Conservation (phyloP, 2,329 filamentous ascomycete genomes). For the Scopulariopsis brevicaulis region DNA sequence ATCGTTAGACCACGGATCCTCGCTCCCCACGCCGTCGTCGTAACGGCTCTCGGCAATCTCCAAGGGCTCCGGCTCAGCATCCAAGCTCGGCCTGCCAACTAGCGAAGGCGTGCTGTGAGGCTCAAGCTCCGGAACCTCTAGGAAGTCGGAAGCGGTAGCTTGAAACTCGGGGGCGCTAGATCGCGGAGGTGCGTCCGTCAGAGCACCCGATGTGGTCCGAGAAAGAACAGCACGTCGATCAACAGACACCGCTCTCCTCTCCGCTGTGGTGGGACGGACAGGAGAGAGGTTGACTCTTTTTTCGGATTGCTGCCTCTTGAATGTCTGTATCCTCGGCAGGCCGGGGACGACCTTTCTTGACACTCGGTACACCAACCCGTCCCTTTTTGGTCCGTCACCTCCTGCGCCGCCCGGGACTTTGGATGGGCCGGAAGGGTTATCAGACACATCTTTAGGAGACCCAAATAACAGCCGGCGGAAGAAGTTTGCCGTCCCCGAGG, state of each 20-base stretch:
- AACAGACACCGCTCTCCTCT: conserved; percentile 61
- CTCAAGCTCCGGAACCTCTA: conserved; percentile 11
- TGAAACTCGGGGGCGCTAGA: conserved; percentile 28
- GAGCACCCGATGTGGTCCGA: conserved; percentile 17
- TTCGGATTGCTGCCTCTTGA: conserved; percentile 76
- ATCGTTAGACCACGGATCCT: conserved; percentile 13
- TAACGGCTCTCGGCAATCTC: not conserved
- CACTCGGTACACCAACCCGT: conserved; percentile 1
- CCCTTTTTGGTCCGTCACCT: not conserved
- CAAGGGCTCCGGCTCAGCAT: conserved; percentile 1
- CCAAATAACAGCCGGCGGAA: conserved; percentile 1
- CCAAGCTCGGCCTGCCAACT: not conserved
- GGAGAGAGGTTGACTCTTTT: conserved; percentile 61
- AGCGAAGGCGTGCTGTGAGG: not conserved
- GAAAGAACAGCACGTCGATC: conserved; percentile 33
- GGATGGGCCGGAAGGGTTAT: not conserved
- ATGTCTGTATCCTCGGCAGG: conserved; percentile 65
- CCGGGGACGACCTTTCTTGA: conserved; percentile 57
- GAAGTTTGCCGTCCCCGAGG: conserved; percentile 2
- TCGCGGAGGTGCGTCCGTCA: conserved; percentile 24
- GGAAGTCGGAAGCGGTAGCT: conserved; percentile 34
- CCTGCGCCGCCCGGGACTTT: not conserved
- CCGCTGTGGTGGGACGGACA: conserved; percentile 47
- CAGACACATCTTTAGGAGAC: not conserved
- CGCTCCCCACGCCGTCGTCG: conserved; percentile 4